Evolutionary conservation across 1,284 basidiomycete species (phyloP).

Genomic region (Malassezia sympodialis): DNA sequence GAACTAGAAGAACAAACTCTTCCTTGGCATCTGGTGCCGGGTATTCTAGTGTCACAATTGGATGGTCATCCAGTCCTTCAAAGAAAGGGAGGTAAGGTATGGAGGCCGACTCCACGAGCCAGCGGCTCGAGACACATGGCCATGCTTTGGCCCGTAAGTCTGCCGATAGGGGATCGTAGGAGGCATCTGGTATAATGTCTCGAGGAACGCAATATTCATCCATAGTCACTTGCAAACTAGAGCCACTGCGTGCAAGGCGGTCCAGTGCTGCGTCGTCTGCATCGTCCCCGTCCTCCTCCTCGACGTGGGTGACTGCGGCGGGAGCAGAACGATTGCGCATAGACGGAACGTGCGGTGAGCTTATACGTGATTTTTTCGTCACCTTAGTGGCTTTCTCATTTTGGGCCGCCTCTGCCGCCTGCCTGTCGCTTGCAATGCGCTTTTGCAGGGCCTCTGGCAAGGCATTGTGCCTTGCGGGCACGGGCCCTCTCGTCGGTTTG

Average conservation of each 20-base stretch:
- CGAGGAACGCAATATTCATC: constrained; percentile 23
- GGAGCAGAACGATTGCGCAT: background rate
- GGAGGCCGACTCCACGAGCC: constrained; percentile 13
- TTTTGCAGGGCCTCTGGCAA: constrained; percentile 6
- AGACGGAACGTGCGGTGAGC: background rate
- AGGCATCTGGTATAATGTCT: constrained; percentile 16
- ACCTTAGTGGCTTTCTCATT: background rate
- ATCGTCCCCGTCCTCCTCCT: background rate
- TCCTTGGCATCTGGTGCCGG: constrained; percentile 28
- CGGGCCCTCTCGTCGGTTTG: background rate
- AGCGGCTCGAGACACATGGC: background rate
- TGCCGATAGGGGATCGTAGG: background rate
- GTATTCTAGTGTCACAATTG: constrained; percentile 29
- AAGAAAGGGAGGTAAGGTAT: background rate
- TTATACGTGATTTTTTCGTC: background rate
- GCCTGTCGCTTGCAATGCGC: constrained; percentile 7
- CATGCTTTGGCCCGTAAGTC: background rate
- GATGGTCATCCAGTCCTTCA: constrained; percentile 8
- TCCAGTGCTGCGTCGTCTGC: background rate
- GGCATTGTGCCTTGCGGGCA: constrained; percentile 4
- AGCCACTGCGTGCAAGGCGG: background rate
- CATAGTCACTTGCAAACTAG: background rate
- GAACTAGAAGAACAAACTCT: constrained; percentile 33
- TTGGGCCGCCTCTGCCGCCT: background rate
- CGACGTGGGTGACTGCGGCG: background rate